Conservation (phyloP, 176 grass and related monocot genomes). For the Triticum urartu region DNA sequence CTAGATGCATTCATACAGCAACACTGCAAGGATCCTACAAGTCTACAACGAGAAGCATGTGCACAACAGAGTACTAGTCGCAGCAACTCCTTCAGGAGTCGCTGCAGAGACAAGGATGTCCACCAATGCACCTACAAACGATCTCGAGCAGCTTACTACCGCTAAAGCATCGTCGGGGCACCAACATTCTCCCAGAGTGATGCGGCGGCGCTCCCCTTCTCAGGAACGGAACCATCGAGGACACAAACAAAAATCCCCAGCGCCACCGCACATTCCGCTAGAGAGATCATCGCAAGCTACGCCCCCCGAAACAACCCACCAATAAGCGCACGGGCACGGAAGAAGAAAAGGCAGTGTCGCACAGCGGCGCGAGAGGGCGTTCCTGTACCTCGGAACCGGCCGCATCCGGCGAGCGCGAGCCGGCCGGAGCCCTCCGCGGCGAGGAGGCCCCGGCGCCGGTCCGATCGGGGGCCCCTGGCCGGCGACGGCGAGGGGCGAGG, state of each 20-base stretch:
- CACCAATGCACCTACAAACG: not conserved
- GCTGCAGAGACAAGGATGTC: too few relatives aligned
- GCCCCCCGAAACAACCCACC: not conserved
- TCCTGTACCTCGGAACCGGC: conserved; percentile 20
- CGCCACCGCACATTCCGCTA: too few relatives aligned
- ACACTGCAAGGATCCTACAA: not conserved
- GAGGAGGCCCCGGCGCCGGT: not conserved
- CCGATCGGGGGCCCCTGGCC: not conserved
- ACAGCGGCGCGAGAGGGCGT: not conserved
- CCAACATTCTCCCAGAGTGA: too few relatives aligned
- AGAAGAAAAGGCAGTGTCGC: too few relatives aligned
- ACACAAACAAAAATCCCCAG: too few relatives aligned
- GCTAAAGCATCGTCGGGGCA: too few relatives aligned
- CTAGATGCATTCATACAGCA: not conserved
- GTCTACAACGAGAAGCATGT: not conserved
- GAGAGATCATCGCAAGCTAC: too few relatives aligned
- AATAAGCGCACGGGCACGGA: not conserved
- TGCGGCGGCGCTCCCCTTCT: too few relatives aligned
- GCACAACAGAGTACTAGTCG: too few relatives aligned
- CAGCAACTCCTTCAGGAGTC: too few relatives aligned
- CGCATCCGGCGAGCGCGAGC: not conserved
- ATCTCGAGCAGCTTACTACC: too few relatives aligned
- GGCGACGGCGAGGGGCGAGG: not conserved
- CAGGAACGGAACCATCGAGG: too few relatives aligned
- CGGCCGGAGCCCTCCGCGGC: not conserved